Conservation (phyloP, 805 yeast genomes). For the Candida argentea region DNA sequence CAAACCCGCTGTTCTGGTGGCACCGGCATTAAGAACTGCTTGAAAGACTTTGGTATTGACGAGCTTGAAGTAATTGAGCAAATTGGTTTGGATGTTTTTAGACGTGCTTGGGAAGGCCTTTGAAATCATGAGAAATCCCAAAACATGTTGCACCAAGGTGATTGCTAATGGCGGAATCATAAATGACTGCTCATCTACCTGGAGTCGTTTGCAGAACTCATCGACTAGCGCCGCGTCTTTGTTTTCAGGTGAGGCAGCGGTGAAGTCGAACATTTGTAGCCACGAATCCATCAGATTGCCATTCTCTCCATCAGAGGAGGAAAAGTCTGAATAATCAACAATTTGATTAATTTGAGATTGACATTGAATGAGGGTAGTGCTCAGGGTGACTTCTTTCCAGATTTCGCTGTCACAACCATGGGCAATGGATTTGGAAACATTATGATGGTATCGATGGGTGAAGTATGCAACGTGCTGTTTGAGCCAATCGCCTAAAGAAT, state of each 20-base stretch:
- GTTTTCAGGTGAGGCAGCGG: constrained; percentile 4
- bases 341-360: constrained; percentile 19
- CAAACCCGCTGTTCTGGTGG: constrained; percentile 63
- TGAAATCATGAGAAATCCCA: constrained; percentile 46
- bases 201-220: constrained; percentile 3
- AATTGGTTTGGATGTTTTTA: constrained; percentile 29
- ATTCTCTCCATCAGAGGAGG: constrained; percentile 10
- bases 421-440: constrained; percentile 36
- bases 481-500: constrained; percentile 53
- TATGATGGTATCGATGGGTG: constrained; percentile 43
- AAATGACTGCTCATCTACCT: constrained; percentile 13
- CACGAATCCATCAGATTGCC: constrained; percentile 20
- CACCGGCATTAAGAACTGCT: constrained; percentile 65
- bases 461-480: constrained; percentile 58
- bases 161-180: constrained; percentile 21
- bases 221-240: background rate
- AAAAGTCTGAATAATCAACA: constrained; percentile 13
- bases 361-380: constrained; percentile 19
- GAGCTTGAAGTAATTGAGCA: constrained; percentile 34
- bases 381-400: constrained; percentile 70
- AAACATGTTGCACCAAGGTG: constrained; percentile 20
- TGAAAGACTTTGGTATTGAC: constrained; percentile 47
- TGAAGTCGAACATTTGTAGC: constrained; percentile 17
- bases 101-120: constrained; percentile 43
- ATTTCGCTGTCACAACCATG: constrained; percentile 51